Percentiles rank a stretch among this genome's conserved stretches.
Evolutionary conservation across 1,284 basidiomycete genomes (phyloP).

Genomic region (Sanguinoderma infundibulare): DNA sequence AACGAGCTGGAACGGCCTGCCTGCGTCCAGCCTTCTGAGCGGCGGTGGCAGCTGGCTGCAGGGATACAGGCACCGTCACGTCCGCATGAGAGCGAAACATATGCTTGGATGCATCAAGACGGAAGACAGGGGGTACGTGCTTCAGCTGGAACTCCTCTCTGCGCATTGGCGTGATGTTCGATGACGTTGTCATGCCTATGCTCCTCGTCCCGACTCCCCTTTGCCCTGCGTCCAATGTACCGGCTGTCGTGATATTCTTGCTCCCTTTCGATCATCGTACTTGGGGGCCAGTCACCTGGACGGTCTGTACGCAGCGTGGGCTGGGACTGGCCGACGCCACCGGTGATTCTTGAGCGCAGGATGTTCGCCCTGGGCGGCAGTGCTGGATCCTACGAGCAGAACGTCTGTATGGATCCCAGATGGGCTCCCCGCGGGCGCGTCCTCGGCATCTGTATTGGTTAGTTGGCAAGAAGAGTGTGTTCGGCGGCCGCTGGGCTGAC

Average conservation of each 20-base stretch:
- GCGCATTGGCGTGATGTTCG: not conserved
- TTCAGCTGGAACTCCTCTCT: not conserved
- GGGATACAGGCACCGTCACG: not conserved
- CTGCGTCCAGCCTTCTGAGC: not conserved
- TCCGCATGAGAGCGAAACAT: not conserved
- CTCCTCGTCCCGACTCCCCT: not conserved
- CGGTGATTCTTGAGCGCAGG: slow-evolving; percentile 1
- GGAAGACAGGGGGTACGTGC: not conserved
- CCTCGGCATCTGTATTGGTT: not conserved
- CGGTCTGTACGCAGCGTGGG: slow-evolving; percentile 1
- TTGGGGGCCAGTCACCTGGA: not conserved
- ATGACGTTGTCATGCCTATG: not conserved
- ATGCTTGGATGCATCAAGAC: not conserved
- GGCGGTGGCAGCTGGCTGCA: not conserved
- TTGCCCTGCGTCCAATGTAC: not conserved
- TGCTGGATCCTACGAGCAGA: not conserved
- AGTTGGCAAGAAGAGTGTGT: not conserved
- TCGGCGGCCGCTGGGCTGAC: not conserved
- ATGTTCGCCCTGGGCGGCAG: not conserved
- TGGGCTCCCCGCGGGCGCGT: not conserved
- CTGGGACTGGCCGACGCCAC: slow-evolving; percentile 1
- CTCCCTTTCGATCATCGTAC: not conserved
- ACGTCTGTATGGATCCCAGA: not conserved
- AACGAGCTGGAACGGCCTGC: not conserved
- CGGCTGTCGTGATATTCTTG: not conserved